Percentiles rank a stretch among this genome's conserved stretches.
Evolutionary conservation across 176 grass and related monocot genomes (phyloP).

Genomic region (Eragrostis nindensis): DNA sequence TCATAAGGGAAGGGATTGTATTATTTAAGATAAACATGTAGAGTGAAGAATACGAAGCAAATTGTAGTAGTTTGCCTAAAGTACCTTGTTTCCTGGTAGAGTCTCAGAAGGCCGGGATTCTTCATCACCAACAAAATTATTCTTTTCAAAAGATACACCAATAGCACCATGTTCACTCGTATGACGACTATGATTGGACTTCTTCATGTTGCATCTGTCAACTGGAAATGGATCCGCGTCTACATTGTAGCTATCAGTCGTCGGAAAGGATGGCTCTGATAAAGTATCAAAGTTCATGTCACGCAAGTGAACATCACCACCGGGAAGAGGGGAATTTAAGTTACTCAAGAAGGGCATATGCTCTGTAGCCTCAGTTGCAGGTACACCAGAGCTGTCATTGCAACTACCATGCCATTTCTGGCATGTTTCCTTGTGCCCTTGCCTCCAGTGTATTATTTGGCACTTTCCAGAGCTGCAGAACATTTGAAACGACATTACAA

Average conservation of each 20-base stretch:
- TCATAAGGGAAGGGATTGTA: slow-evolving; percentile 7
- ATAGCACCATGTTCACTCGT: slow-evolving; percentile 51
- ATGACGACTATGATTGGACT: slow-evolving; percentile 55
- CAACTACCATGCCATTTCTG: slow-evolving; percentile 63
- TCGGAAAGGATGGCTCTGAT: slow-evolving; percentile 57
- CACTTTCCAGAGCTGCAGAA: slow-evolving; percentile 91
- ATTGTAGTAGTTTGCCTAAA: slow-evolving; percentile 16
- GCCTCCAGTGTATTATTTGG: slow-evolving; percentile 97
- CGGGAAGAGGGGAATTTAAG: slow-evolving; percentile 70
- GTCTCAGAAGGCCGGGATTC: slow-evolving; percentile 48
- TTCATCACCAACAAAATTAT: slow-evolving; percentile 39
- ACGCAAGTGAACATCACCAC: slow-evolving; percentile 56
- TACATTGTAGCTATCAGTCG: slow-evolving; percentile 48
- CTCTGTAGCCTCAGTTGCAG: slow-evolving; percentile 51
- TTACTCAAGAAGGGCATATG: slow-evolving; percentile 73
- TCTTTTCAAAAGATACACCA: slow-evolving; percentile 46
- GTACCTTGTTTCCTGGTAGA: slow-evolving; percentile 56
- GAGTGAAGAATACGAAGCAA: background rate
- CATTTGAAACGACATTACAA: slow-evolving; percentile 31
- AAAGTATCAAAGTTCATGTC: slow-evolving; percentile 61
- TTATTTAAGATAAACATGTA: slow-evolving; percentile 36
- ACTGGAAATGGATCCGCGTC: slow-evolving; percentile 37
- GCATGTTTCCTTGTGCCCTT: slow-evolving; percentile 90
- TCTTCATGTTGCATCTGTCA: slow-evolving; percentile 56
- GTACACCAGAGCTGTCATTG: slow-evolving; percentile 42